Evolutionary conservation across 2,329 filamentous ascomycete species (phyloP), one percentile per base, ranked within the genome.

Genomic region (Fusarium haematococcum): DNA sequence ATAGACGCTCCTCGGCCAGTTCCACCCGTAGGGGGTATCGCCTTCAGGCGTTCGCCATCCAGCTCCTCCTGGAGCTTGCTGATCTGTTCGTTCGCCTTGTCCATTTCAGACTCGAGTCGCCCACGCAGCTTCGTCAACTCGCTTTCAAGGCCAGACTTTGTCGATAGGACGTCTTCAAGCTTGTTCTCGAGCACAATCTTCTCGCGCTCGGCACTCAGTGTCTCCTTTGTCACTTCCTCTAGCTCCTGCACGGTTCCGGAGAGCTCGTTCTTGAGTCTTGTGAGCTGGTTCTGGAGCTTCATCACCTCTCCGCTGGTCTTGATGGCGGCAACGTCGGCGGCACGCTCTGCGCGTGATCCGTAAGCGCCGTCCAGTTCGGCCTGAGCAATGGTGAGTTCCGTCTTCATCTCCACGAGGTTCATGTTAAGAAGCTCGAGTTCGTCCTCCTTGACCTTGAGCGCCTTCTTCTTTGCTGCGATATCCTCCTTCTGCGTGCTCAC

Each of bases 311-410:
- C 80, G 66, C 83, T 84, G 65, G 82, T 85, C 80, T 89, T 88
- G 75, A 87, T 82, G 54, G 88, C 88, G 1, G 89, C 89, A 23
- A 87, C 86, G 73, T 91, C 89, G 14, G 88, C 87, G 23, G 89
- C 89, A 25, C 90, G 88, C 81, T 91, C 86, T 67, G 88, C 86
- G 68, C 89, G 87, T 67, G 87, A 87, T 67, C 89, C 89, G 78
- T 91, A 91, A 30, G 89, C 89, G 66, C 88, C 88, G 72, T 91
- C 90, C 33, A 91, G 86, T 80, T 91, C 90, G 20, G 90, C 90
- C 77, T 89, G 88, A 60, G 88, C 88, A 76, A 91, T 87, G 54
- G 89, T 90, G 68, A 90, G 84, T 77, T 91, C 89, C 63, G 89
- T 91, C 85, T 91, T 91, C 79, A 89, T 85, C 81, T 91, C 88